A percentile compares a stretch with the other conserved stretches of the same genome.
phyloP scores from a whole-genome alignment of 2,329 filamentous ascomycete species.

The Pseudogymnoascus sp. region DNA sequence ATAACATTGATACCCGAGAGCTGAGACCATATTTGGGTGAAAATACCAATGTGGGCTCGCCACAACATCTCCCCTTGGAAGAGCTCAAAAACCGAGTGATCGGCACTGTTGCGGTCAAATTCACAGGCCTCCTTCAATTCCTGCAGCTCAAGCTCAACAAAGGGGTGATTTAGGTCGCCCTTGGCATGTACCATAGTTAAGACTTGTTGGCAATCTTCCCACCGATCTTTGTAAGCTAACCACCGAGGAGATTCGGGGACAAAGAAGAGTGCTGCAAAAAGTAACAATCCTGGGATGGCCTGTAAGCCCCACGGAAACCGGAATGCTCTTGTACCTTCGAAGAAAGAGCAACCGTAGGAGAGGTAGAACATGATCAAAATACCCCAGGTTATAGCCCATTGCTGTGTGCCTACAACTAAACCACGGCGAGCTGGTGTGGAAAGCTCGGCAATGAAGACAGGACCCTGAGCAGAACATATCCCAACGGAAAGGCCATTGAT shows the following conservation, averaged over 20 bases:
- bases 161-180: constrained; percentile 55
- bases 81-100: constrained; percentile 65
- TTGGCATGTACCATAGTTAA: constrained; percentile 55
- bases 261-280: constrained; percentile 36
- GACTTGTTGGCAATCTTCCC: constrained; percentile 49
- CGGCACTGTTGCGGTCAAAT: constrained; percentile 62
- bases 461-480: constrained; percentile 59
- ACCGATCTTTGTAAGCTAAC: constrained; percentile 29
- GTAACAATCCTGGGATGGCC: constrained; percentile 44
- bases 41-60: constrained; percentile 62
- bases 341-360: constrained; percentile 42
- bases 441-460: constrained; percentile 61
- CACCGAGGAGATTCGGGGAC: constrained; percentile 34
- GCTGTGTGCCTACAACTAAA: constrained; percentile 63
- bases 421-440: constrained; percentile 53
- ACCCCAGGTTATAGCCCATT: constrained; percentile 65
- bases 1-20: constrained; percentile 70
- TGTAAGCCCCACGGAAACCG: constrained; percentile 56
- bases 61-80: constrained; percentile 66
- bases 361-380: constrained; percentile 66
- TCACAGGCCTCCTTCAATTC: constrained; percentile 69
- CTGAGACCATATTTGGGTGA: constrained; percentile 69
- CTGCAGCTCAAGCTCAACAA: constrained; percentile 59
- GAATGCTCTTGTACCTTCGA: constrained; percentile 46
- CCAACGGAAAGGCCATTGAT: constrained; percentile 55